These are phyloP conservation scores for Colletotrichum graminicola DNA, from an alignment of 2,329 filamentous ascomycete species.

Conservation along the genomic window DNA sequence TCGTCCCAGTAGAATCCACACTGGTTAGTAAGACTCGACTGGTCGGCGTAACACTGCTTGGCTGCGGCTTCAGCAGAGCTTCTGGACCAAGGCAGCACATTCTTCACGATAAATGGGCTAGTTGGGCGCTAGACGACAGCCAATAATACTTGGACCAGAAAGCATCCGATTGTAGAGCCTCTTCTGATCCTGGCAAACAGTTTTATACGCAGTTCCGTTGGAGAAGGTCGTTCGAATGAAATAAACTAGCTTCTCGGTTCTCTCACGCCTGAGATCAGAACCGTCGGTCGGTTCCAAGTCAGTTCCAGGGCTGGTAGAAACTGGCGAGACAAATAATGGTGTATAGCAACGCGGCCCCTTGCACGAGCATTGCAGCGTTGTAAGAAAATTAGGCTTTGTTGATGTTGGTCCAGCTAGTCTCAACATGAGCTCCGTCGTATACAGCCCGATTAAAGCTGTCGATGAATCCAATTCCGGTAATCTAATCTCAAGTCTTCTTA, in stretches of 20 bases:
- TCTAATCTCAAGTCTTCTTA: conserved; percentile 69
- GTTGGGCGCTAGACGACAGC: conserved; percentile 61
- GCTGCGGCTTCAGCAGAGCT: conserved; percentile 64
- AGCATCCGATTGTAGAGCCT: conserved; percentile 68
- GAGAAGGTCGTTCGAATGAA: conserved; percentile 59
- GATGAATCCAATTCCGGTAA: conserved; percentile 61
- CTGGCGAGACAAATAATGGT: conserved; percentile 55
- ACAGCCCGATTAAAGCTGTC: conserved; percentile 67
- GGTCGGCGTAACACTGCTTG: conserved; percentile 61
- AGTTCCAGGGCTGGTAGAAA: not conserved
- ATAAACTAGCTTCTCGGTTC: conserved; percentile 56
- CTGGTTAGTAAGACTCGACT: conserved; percentile 49
- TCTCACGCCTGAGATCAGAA: conserved; percentile 46
- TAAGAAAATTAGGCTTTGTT: conserved; percentile 67
- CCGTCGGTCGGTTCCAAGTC: conserved; percentile 38
- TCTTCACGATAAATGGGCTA: conserved; percentile 62
- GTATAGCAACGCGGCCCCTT: conserved; percentile 71
- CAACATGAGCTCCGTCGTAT: conserved; percentile 67
- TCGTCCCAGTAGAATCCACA: conserved; percentile 63
- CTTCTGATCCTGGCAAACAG: conserved; percentile 66
- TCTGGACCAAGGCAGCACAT: conserved; percentile 59
- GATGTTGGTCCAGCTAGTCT: conserved; percentile 64
- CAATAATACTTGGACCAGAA: conserved; percentile 69
- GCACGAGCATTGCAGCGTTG: conserved; percentile 64
- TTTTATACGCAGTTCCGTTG: conserved; percentile 70